phyloP scores from a whole-genome alignment of 2,329 filamentous ascomycete species.

The Fusarium nisikadoi region DNA sequence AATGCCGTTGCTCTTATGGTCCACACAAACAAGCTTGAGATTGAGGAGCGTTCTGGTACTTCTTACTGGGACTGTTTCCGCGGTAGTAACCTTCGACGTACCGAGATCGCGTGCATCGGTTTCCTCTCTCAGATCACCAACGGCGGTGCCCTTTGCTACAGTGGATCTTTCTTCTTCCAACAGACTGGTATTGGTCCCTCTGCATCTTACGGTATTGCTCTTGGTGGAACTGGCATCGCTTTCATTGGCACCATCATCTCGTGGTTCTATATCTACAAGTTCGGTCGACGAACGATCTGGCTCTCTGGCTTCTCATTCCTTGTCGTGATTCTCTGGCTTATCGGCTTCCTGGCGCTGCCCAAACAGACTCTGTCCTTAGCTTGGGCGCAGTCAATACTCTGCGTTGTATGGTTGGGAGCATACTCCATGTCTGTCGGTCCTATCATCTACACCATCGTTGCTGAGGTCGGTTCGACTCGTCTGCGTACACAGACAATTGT shows the following conservation, averaged over 20 bases:
- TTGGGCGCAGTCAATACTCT: constrained; percentile 55
- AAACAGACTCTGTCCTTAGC: constrained; percentile 50
- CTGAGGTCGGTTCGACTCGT: constrained; percentile 56
- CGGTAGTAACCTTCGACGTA: constrained; percentile 58
- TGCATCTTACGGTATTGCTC: constrained; percentile 54
- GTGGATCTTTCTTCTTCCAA: constrained; percentile 59
- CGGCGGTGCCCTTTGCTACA: constrained; percentile 55
- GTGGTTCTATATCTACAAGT: constrained; percentile 55
- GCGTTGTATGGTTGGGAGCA: constrained; percentile 56
- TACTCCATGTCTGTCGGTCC: constrained; percentile 58
- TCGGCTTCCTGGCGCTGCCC: constrained; percentile 55
- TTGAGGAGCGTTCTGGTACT: constrained; percentile 52
- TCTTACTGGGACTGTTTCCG: constrained; percentile 59
- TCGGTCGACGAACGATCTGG: constrained; percentile 57
- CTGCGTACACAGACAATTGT: constrained; percentile 57
- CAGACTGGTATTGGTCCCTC: constrained; percentile 54
- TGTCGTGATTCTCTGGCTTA: constrained; percentile 53
- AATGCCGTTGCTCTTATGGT: constrained; percentile 55
- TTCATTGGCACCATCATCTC: constrained; percentile 57
- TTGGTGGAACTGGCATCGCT: constrained; percentile 56
- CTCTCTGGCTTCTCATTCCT: constrained; percentile 52
- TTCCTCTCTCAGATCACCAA: constrained; percentile 56
- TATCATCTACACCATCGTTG: constrained; percentile 56
- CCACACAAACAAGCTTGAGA: constrained; percentile 59
- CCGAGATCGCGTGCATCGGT: constrained; percentile 56